phyloP scores from a whole-genome alignment of 176 grass and related monocot species.

The Aegilops bicornis region DNA sequence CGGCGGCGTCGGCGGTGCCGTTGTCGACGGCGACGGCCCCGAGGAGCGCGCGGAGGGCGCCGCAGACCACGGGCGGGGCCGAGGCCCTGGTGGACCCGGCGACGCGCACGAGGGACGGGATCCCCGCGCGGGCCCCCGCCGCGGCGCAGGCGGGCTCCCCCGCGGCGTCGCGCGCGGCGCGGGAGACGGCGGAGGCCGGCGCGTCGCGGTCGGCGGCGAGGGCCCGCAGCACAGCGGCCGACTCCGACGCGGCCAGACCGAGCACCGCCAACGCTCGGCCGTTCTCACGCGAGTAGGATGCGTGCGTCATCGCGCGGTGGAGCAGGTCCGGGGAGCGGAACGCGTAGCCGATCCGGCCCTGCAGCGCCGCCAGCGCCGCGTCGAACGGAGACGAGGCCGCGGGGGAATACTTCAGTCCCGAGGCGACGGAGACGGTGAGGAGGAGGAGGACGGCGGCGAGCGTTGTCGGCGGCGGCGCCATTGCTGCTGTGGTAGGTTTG shows the following conservation, averaged over 20 bases:
- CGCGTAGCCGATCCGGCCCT: constrained; percentile 42
- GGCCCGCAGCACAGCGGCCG: constrained; percentile 37
- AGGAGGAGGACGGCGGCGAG: neutral
- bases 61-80: constrained; percentile 42
- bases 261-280: constrained; percentile 54
- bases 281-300: constrained; percentile 70
- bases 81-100: constrained; percentile 37
- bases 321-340: constrained; percentile 47
- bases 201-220: constrained; percentile 47
- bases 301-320: constrained; percentile 62
- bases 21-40: constrained; percentile 60
- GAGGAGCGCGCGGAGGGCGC: constrained; percentile 53
- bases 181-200: constrained; percentile 35
- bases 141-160: constrained; percentile 32
- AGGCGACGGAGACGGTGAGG: neutral
- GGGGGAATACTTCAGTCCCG: neutral
- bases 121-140: constrained; percentile 10
- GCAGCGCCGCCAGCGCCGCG: constrained; percentile 52
- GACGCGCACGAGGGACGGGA: constrained; percentile 53
- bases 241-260: constrained; percentile 51
- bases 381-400: constrained; percentile 34
- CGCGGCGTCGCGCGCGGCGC: constrained; percentile 12
- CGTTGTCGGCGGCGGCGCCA: neutral
- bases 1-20: constrained; percentile 40
- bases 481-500: neutral